Evolutionary conservation across 176 grass and related monocot genomes (phyloP).

Genomic region (Lolium rigidum): DNA sequence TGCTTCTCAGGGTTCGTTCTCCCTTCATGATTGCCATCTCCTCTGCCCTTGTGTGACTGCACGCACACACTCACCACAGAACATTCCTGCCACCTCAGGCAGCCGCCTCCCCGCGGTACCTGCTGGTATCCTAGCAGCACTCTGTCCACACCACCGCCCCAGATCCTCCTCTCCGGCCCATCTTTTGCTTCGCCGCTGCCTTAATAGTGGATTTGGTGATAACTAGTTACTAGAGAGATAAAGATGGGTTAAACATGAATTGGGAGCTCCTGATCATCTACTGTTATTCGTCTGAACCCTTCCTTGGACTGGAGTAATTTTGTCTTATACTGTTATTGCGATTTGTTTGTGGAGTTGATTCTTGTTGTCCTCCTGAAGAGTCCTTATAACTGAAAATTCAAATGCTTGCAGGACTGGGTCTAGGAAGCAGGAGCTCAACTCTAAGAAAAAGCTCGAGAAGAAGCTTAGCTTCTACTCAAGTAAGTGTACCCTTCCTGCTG

Average conservation of each 20-base stretch:
- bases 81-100: neutral
- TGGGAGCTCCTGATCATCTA: neutral
- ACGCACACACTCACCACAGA: neutral
- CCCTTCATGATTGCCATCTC: neutral
- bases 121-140: neutral
- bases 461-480: conserved; percentile 55
- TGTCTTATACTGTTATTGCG: neutral
- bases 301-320: conserved; percentile 23
- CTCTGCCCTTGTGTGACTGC: neutral
- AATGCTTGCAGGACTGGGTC: conserved; percentile 49
- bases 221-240: conserved; percentile 1
- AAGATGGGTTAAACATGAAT: neutral
- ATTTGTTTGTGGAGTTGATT: neutral
- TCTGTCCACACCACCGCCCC: neutral
- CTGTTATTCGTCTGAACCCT: neutral
- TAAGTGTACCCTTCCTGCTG: conserved; percentile 16
- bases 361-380: conserved; percentile 12
- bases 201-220: neutral
- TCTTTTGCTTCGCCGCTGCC: neutral
- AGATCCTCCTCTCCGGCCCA: neutral
- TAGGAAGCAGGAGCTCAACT: conserved; percentile 56
- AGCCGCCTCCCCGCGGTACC: neutral
- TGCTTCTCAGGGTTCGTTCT: neutral
- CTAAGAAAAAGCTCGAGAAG: conserved; percentile 56
- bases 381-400: conserved; percentile 24